A percentile compares a stretch with the other conserved stretches of the same genome.
Evolutionary conservation across 495 filamentous ascomycete species (phyloP).

Genomic region (Trichoderma erinaceum): DNA sequence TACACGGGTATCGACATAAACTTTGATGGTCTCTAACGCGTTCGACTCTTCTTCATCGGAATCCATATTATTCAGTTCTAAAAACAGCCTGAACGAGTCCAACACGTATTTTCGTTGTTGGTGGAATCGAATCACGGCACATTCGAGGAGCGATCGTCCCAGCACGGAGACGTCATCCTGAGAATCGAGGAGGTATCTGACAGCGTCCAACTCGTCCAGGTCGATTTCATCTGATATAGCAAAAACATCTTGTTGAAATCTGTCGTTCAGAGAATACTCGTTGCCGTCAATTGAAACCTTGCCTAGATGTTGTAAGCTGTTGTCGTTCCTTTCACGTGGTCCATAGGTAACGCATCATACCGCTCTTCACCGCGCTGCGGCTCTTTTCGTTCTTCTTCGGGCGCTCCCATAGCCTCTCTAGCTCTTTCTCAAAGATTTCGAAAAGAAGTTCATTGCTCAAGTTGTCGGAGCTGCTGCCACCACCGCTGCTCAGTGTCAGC

Average conservation of each 20-base stretch:
- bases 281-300: constrained; percentile 62
- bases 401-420: constrained; percentile 50
- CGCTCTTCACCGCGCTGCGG: constrained; percentile 43
- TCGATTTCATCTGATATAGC: constrained; percentile 80
- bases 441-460: constrained; percentile 58
- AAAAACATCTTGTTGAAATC: constrained; percentile 74
- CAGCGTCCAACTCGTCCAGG: constrained; percentile 82
- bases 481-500: constrained; percentile 55
- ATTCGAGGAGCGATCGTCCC: constrained; percentile 61
- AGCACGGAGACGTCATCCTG: constrained; percentile 57
- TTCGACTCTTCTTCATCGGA: constrained; percentile 37
- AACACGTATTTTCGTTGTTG: constrained; percentile 68
- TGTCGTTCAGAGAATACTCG: constrained; percentile 75
- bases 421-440: constrained; percentile 65
- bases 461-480: constrained; percentile 55
- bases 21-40: constrained; percentile 25
- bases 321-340: background rate
- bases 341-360: constrained; percentile 21
- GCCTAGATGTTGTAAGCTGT: constrained; percentile 48
- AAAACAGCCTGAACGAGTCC: constrained; percentile 71
- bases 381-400: constrained; percentile 62
- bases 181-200: constrained; percentile 61
- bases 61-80: constrained; percentile 57
- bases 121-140: constrained; percentile 80
- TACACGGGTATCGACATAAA: constrained; percentile 35